Base-by-base conservation (phyloP, 129 eudicot genomes). In the Escallonia rubra region DNA sequence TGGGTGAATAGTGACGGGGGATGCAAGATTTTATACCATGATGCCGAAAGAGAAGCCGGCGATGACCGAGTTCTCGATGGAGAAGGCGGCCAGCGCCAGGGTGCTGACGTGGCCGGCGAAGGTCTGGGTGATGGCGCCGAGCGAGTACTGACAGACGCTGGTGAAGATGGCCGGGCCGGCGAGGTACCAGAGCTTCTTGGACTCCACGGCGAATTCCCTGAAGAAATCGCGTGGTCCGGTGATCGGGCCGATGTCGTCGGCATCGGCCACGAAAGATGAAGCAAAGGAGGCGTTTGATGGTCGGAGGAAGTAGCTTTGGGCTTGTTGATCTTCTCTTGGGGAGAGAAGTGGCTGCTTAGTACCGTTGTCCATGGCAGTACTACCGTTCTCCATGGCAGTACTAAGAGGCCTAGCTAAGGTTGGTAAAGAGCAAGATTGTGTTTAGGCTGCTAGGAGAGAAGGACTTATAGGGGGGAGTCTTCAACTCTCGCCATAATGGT, bases 41-140 rank as follows among this genome's bases (percentile, higher is more conserved):
- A 86, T 45, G 7, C 93, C 96, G 39, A 76, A 79, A 3, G 90
- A 83, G 66, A 89, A 81, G 6, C 90, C 93, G 39, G 90, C 86
- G 40, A 89, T 86, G 59, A 89, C 85, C 0, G 77, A 72, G 61
- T 83, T 83, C 11, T 79, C 84, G 3, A 79, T 55, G 34, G 87
- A 83, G 57, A 83, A 49, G 57, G 85, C 85, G 3, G 88, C 85
- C 41, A 83, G 88, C 6, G 76, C 78, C 6, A 83, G 80, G 3
- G 82, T 83, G 2, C 88, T 80, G 11, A 83, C 80, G 8, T 79
- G 88, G 45, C 88, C 88, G 40, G 88, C 81, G 56, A 83, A 75
- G 10, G 82, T 72, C 10, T 74, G 82, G 1, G 89, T 83, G 71
- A 80, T 59, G 58, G 89, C 89, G 10, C 85, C 89, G 13, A 84